Evolutionary conservation across 2,329 filamentous ascomycete species (phyloP).

Genomic region (Ophiocordyceps polyrhachis-furcata): DNA sequence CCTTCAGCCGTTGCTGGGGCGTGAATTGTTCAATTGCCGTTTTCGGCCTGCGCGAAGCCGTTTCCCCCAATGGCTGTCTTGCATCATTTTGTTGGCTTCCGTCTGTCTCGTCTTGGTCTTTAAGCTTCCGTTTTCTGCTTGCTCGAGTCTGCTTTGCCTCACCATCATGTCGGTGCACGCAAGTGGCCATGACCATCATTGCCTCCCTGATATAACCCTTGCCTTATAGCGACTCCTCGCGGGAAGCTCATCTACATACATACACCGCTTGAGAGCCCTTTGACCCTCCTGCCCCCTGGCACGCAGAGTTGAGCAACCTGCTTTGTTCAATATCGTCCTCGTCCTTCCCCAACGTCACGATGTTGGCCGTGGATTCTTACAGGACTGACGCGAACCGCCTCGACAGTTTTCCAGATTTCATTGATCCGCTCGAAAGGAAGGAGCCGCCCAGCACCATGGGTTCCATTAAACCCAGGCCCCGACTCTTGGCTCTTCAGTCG

Average conservation of each 20-base stretch:
- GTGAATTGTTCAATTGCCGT: neutral
- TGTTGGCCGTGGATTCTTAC: constrained; percentile 18
- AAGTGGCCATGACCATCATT: neutral
- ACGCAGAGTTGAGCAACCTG: neutral
- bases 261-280: neutral
- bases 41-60: neutral
- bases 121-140: neutral
- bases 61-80: neutral
- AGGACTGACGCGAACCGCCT: constrained; percentile 19
- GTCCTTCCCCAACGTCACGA: constrained; percentile 6
- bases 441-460: constrained; percentile 12
- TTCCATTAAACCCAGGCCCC: constrained; percentile 17
- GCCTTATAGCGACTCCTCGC: neutral
- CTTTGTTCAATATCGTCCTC: neutral
- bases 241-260: neutral
- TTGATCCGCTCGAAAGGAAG: constrained; percentile 18
- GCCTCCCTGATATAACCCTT: neutral
- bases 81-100: neutral
- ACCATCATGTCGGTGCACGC: neutral
- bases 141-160: neutral
- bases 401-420: constrained; percentile 27
- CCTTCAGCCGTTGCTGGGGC: neutral
- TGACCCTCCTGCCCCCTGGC: neutral
- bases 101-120: neutral
- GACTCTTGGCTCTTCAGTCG: constrained; percentile 20